phyloP scores from a whole-genome alignment of 2,329 filamentous ascomycete genomes.

The Cladosporium colombiae region DNA sequence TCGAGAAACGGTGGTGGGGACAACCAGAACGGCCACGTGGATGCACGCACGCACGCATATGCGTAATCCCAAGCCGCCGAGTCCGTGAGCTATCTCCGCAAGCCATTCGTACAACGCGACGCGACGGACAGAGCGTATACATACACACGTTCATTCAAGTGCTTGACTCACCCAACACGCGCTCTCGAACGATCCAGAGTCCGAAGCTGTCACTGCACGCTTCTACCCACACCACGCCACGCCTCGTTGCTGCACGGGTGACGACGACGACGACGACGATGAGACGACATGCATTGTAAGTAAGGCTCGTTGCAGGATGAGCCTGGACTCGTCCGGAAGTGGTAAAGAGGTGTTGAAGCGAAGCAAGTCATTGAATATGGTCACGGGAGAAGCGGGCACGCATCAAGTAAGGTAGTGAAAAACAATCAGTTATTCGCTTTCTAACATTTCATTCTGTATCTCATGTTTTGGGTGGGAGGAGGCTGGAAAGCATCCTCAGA shows the following conservation, averaged over 20 bases:
- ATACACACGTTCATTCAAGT: too few relatives aligned
- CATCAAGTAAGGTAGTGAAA: background rate
- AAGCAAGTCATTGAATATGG: too few relatives aligned
- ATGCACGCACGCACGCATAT: background rate
- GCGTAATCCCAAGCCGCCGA: too few relatives aligned
- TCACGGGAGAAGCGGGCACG: background rate
- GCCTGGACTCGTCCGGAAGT: too few relatives aligned
- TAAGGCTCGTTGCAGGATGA: background rate
- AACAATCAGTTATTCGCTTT: background rate
- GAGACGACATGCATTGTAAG: too few relatives aligned
- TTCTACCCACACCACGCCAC: background rate
- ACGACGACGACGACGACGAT: too few relatives aligned
- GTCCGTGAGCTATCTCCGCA: background rate
- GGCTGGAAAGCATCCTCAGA: background rate
- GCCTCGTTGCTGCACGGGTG: background rate
- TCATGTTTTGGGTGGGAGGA: background rate
- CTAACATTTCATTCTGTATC: conserved; percentile 3
- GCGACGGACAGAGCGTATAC: background rate
- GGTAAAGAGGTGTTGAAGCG: too few relatives aligned
- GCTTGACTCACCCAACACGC: background rate
- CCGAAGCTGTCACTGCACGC: background rate
- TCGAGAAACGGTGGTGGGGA: too few relatives aligned
- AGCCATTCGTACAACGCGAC: background rate
- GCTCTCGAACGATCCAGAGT: background rate
- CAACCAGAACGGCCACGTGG: background rate